Evolutionary conservation across 805 yeast genomes (phyloP), one percentile per base, ranked within the genome.

Genomic region (Candida gorgasii): DNA sequence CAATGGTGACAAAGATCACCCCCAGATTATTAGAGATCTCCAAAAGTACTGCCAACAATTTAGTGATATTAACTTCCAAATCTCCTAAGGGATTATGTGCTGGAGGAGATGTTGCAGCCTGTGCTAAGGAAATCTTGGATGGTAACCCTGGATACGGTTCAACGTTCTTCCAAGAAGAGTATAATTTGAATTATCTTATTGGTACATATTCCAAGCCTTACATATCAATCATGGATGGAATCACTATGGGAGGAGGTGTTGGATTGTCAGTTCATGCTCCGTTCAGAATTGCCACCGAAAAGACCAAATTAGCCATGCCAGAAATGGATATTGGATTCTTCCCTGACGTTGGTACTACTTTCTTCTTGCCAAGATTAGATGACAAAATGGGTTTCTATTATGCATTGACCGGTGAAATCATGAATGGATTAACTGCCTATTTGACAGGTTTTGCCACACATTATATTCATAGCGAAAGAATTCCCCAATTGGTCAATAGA

Each of bases 171-270:
- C 77, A 79, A 46, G 61, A 73, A 42, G 98, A 92, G 65, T 92
- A 93, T 68, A 79, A 83, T 47, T 68, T 93, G 56, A 82, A 93
- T 69, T 86, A 82, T 57, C 67, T 84, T 39, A 71, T 90, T 46
- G 83, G 95, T 8, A 82, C 92, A n/a, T 89, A 80, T 54, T 70
- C 82, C 45, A 92, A 89, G 69, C 98, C 98, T 1, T 75, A 86
- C 46, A 82, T 93, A n/a, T 73, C 95, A 0, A 57, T 89, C 28
- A 83, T 86, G 80, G 84, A 93, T 58, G 97, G 98, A 16, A 87
- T 92, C 54, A 88, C 92, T 19, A 89, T 93, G 96, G 99, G 98
- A 42, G 98, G 98, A 40, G 98, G 98, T 53, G 96, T 89, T 33
- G 98, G 99, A 4, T 69, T 93, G 34, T 75, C 92, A 0, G 84